Evolutionary conservation across 495 filamentous ascomycete species (phyloP), one percentile per base, ranked within the genome.

Genomic region (Daldinia bambusicola): DNA sequence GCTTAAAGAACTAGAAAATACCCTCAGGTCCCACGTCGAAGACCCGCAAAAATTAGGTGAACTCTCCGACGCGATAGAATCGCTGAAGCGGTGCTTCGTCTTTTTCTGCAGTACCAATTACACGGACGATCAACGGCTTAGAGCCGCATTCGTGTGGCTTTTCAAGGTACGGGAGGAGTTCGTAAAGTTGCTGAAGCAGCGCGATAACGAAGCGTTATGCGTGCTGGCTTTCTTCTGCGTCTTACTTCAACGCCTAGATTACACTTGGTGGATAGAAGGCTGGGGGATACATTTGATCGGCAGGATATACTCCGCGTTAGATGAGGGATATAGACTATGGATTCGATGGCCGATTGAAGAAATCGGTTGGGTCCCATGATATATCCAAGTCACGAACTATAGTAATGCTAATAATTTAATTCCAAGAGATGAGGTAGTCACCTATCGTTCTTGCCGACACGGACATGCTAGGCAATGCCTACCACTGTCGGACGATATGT

Each of bases 331-430:
- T 66, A 75, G 78, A 30, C 70, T 76, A 45, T 83, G 79, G 81
- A 75, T 83, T 26, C 75, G 73, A 66, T 81, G 81, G 80, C 79
- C 81, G 0, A 78, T 82, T 30, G 75, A 83, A 48, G 78, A 83
- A 45, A 69, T 81, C 14, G 80, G 80, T 1, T 83, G 81, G 81
- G 71, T 65, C 20, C 74, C 74, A 4, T 70, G 50, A 40, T 2
- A 20, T 20, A 36, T 5, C 34, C 9, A 9, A 30, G 53, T 51
- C 38, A 53, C n/a, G 2, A 38, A 40, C 9, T 31, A 41, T 48
- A 37, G 2, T 40, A 26, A 57, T 57, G 36, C 20, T 57, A 57
- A 12, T 41, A 6, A 7, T 4, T 4, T 22, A 38, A 9, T 57
- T 40, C 41, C 2, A 45, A 45, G 16, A 45, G 41, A 18, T 8